Percentiles rank a stretch among this genome's conserved stretches.
These are phyloP conservation scores for Ajuga reptans DNA, from an alignment of 305 asterid genomes.

Conservation along the genomic window DNA sequence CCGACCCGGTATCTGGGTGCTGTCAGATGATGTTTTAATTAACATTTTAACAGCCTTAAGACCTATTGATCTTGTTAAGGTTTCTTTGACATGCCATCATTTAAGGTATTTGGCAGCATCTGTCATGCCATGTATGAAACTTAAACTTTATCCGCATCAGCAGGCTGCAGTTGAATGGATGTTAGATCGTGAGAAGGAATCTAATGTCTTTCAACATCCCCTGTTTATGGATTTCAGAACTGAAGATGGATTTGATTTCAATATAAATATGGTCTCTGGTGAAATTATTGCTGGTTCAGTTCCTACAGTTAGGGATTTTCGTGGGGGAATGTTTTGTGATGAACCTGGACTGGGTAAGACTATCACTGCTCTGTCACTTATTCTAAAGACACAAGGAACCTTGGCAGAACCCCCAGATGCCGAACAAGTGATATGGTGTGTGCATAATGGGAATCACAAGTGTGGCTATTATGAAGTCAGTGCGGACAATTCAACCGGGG, in stretches of 20 bases:
- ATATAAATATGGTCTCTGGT: slow-evolving; percentile 68
- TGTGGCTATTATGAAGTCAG: slow-evolving; percentile 80
- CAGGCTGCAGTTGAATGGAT: slow-evolving; percentile 96
- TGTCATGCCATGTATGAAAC: slow-evolving; percentile 92
- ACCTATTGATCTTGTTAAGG: slow-evolving; percentile 61
- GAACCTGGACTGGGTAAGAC: slow-evolving; percentile 99
- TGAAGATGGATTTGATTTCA: slow-evolving; percentile 61
- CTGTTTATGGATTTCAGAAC: slow-evolving; percentile 54
- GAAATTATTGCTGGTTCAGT: slow-evolving; percentile 48
- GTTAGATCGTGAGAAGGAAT: slow-evolving; percentile 73
- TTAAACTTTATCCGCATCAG: slow-evolving; percentile 89
- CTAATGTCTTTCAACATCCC: slow-evolving; percentile 60
- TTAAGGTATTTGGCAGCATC: slow-evolving; percentile 63
- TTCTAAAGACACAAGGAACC: slow-evolving; percentile 79
- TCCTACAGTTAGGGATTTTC: slow-evolving; percentile 65
- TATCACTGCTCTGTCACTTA: slow-evolving; percentile 78
- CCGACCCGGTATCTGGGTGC: slow-evolving; percentile 55
- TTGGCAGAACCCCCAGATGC: slow-evolving; percentile 67
- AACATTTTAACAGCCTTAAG: slow-evolving; percentile 48
- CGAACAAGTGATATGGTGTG: slow-evolving; percentile 63
- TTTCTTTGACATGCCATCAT: slow-evolving; percentile 79
- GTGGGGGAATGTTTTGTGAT: slow-evolving; percentile 96
- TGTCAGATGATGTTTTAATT: slow-evolving; percentile 70
- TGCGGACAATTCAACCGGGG: slow-evolving; percentile 32
- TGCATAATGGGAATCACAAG: slow-evolving; percentile 55